Evolutionary conservation across 768 basidiomycete genomes (phyloP).

Genomic region (Rhizopogon roseolus): DNA sequence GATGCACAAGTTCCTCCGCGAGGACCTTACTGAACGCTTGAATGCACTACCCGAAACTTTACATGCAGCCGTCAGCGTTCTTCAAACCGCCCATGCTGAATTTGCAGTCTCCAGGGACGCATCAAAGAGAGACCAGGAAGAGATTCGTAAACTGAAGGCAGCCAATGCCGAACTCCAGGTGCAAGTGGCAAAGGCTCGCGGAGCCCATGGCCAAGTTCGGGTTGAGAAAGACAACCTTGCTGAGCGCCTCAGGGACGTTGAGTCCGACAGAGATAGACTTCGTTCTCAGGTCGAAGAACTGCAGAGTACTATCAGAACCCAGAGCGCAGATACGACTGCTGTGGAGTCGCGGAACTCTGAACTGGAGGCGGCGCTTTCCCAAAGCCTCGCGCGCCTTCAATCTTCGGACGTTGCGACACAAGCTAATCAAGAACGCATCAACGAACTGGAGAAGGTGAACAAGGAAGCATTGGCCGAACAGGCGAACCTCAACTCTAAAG

Average conservation of each 20-base stretch:
- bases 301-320: slow-evolving; percentile 38
- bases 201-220: slow-evolving; percentile 70
- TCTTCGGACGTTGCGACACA: slow-evolving; percentile 66
- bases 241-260: slow-evolving; percentile 56
- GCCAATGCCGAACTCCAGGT: slow-evolving; percentile 66
- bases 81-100: slow-evolving; percentile 62
- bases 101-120: slow-evolving; percentile 53
- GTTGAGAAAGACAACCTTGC: slow-evolving; percentile 75
- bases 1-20: slow-evolving; percentile 49
- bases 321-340: slow-evolving; percentile 39
- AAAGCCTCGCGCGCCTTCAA: slow-evolving; percentile 68
- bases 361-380: slow-evolving; percentile 68
- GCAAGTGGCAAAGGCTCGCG: slow-evolving; percentile 72
- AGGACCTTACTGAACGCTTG: slow-evolving; percentile 50
- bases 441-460: slow-evolving; percentile 57
- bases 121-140: slow-evolving; percentile 61
- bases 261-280: slow-evolving; percentile 63
- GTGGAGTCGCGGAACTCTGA: slow-evolving; percentile 51
- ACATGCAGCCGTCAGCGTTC: slow-evolving; percentile 42
- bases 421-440: slow-evolving; percentile 53
- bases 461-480: slow-evolving; percentile 54
- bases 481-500: slow-evolving; percentile 54
- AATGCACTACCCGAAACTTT: slow-evolving; percentile 56
- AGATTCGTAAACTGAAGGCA: slow-evolving; percentile 49
- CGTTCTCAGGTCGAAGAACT: slow-evolving; percentile 51